Conservation (phyloP, 106 monocot genomes). For the Alisma plantagoaquatica region DNA sequence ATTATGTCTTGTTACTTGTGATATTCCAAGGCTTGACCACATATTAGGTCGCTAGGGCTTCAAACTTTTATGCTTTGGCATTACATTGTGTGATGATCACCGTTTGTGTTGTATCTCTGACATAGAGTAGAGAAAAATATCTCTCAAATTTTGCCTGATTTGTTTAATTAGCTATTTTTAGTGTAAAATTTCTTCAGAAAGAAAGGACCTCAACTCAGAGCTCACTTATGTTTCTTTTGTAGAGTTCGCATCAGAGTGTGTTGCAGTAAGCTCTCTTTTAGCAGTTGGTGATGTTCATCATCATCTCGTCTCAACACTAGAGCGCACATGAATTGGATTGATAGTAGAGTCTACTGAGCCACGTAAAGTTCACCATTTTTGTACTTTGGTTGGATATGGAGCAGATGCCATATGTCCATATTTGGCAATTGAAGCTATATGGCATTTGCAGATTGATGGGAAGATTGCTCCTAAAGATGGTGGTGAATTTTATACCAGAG, state of each 20-base stretch:
- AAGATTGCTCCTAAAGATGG: conserved; percentile 76
- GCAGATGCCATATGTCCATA: conserved; percentile 96
- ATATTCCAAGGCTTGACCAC: neutral
- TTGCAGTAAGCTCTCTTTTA: conserved; percentile 85
- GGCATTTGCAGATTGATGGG: conserved; percentile 74
- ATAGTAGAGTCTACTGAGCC: conserved; percentile 92
- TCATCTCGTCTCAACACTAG: conserved; percentile 78
- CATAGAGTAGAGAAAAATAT: too few relatives aligned
- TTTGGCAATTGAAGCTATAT: conserved; percentile 75
- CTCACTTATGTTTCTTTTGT: conserved; percentile 1
- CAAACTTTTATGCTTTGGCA: too few relatives aligned
- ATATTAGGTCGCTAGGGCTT: neutral
- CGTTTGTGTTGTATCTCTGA: too few relatives aligned
- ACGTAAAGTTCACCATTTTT: conserved; percentile 97
- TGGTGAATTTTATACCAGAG: conserved; percentile 39
- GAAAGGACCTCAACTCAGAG: too few relatives aligned
- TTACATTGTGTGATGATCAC: too few relatives aligned
- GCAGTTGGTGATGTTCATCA: conserved; percentile 96
- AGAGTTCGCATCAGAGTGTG: conserved; percentile 67
- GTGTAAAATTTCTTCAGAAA: too few relatives aligned
- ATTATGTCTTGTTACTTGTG: neutral
- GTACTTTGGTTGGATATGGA: conserved; percentile 84
- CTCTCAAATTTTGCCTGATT: too few relatives aligned
- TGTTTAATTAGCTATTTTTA: too few relatives aligned
- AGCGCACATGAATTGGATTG: conserved; percentile 75